These are phyloP conservation scores for Pontederia paniculata DNA, from an alignment of 176 grass and related monocot species.

Conservation along the genomic window DNA sequence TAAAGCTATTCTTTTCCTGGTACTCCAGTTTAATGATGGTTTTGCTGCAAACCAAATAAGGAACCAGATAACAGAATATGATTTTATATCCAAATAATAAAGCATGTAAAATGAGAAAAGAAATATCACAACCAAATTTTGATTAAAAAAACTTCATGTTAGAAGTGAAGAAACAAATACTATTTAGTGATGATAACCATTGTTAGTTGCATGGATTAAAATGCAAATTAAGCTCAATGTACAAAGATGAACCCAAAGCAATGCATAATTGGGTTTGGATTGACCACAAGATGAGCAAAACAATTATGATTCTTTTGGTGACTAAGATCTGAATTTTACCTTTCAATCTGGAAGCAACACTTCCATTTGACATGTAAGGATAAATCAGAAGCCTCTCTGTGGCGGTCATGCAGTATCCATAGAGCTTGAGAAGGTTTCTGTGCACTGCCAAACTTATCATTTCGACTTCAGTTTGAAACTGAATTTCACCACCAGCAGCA, in stretches of 20 bases:
- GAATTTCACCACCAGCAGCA: conserved; percentile 11
- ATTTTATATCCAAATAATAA: background rate
- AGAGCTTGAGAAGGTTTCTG: conserved; percentile 1
- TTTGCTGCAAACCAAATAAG: background rate
- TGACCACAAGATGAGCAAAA: too few relatives aligned
- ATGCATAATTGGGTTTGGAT: too few relatives aligned
- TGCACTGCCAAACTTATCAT: conserved; percentile 12
- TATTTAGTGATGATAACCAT: too few relatives aligned
- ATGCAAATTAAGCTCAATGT: too few relatives aligned
- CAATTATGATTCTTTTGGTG: too few relatives aligned
- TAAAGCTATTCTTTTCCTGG: conserved; percentile 12
- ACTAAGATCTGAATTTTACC: background rate
- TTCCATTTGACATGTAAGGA: conserved; percentile 16
- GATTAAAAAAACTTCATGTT: too few relatives aligned
- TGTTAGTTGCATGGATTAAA: too few relatives aligned
- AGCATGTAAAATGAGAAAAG: too few relatives aligned
- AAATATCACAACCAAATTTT: too few relatives aligned
- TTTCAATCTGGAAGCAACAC: conserved; percentile 12
- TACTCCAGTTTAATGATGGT: conserved; percentile 3
- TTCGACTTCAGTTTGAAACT: conserved; percentile 15
- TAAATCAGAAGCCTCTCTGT: conserved; percentile 12
- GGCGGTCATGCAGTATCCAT: background rate
- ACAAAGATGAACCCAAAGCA: too few relatives aligned
- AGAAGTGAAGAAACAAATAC: too few relatives aligned
- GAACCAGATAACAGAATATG: background rate